A percentile compares a stretch with the other conserved stretches of the same genome.
phyloP scores from a whole-genome alignment of 257 asterid genomes.

The Lantana camara region DNA sequence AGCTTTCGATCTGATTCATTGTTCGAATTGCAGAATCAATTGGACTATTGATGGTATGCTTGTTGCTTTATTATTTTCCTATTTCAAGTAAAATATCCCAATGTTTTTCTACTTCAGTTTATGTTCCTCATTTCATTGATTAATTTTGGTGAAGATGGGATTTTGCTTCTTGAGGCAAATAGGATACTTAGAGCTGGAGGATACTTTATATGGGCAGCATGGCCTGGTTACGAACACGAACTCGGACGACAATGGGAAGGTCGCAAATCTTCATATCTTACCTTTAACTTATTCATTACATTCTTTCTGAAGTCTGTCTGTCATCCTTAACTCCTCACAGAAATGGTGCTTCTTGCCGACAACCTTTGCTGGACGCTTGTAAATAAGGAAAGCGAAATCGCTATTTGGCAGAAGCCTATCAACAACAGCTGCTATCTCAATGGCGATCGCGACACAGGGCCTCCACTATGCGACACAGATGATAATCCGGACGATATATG shows the following conservation, averaged over 20 bases:
- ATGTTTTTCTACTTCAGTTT: background rate
- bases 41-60: slow-evolving; percentile 55
- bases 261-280: slow-evolving; percentile 20
- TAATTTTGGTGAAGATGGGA: slow-evolving; percentile 48
- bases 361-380: slow-evolving; percentile 63
- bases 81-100: background rate
- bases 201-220: slow-evolving; percentile 52
- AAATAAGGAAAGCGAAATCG: slow-evolving; percentile 45
- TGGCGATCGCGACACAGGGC: slow-evolving; percentile 39
- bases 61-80: background rate
- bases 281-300: background rate
- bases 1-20: slow-evolving; percentile 66
- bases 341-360: slow-evolving; percentile 51
- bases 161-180: slow-evolving; percentile 69
- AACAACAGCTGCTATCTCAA: slow-evolving; percentile 59
- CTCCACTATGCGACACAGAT: slow-evolving; percentile 43
- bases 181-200: slow-evolving; percentile 75
- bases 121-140: background rate
- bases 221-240: slow-evolving; percentile 27
- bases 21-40: slow-evolving; percentile 48
- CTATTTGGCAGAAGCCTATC: slow-evolving; percentile 64
- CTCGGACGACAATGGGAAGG: slow-evolving; percentile 53
- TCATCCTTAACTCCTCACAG: slow-evolving; percentile 33
- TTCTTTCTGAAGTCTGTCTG: background rate
- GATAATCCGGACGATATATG: slow-evolving; percentile 61